Conservation (phyloP, 2,329 filamentous ascomycete genomes). For the Arthrobotrys iridis region DNA sequence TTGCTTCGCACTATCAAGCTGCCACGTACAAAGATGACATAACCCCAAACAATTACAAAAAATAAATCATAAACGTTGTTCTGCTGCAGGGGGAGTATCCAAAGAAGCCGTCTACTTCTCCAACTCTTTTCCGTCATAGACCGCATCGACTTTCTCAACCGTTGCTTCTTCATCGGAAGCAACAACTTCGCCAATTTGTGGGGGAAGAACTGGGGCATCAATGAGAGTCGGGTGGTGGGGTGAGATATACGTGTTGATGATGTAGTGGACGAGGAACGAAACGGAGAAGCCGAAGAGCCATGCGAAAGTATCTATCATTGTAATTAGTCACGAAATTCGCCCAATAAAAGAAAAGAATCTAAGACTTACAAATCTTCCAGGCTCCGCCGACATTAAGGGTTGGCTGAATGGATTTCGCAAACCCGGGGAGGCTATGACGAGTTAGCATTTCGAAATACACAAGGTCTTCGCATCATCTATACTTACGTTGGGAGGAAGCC, state of each 20-base stretch:
- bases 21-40: neutral
- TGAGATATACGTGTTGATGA: conserved; percentile 62
- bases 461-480: neutral
- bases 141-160: conserved; percentile 18
- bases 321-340: conserved; percentile 25
- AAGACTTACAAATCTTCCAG: conserved; percentile 60
- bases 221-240: conserved; percentile 51
- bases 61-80: too few species aligned
- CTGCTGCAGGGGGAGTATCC: too few species aligned
- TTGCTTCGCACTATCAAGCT: neutral
- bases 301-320: conserved; percentile 62
- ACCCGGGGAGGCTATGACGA: conserved; percentile 60
- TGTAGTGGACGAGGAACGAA: conserved; percentile 61
- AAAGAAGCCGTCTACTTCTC: conserved; percentile 18
- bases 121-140: conserved; percentile 49
- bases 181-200: conserved; percentile 48
- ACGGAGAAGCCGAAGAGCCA: conserved; percentile 63
- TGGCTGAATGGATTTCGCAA: conserved; percentile 61
- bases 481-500: conserved; percentile 59
- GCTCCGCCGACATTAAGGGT: conserved; percentile 61
- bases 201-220: conserved; percentile 48
- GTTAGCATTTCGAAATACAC: neutral
- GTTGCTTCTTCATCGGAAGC: conserved; percentile 50
- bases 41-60: neutral
- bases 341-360: neutral